Percentiles rank a stretch among this genome's conserved stretches.
Evolutionary conservation across 73 alveolate species (phyloP).

Genomic region (Paramecium caudatum): DNA sequence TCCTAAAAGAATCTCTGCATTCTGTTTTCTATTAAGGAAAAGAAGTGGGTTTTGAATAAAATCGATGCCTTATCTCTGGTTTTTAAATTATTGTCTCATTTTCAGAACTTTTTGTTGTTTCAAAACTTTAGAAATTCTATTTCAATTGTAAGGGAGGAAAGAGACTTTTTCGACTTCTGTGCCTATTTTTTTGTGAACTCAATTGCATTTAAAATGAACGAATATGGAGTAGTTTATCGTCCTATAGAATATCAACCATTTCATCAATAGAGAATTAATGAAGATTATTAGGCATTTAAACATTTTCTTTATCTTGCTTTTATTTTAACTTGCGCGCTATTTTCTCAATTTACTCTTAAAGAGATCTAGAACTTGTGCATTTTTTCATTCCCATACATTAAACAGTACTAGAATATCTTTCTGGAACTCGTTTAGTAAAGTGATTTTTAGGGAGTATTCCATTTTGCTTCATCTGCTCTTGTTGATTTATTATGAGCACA

Average conservation of each 20-base stretch:
- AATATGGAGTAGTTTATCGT: neutral
- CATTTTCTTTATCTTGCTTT: slow-evolving; percentile 6
- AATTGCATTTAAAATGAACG: neutral
- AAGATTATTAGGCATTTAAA: neutral
- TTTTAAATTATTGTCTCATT: neutral
- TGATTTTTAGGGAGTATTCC: slow-evolving; percentile 18
- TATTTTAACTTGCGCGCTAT: neutral
- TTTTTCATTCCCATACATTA: neutral
- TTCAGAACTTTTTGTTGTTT: slow-evolving; percentile 30
- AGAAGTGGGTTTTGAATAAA: neutral
- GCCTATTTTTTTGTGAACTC: neutral
- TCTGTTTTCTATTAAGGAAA: neutral
- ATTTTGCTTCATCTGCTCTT: slow-evolving; percentile 5
- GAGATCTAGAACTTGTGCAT: slow-evolving; percentile 36
- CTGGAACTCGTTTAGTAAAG: neutral
- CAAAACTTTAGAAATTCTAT: slow-evolving; percentile 31
- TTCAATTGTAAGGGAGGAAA: slow-evolving; percentile 1
- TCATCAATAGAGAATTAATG: slow-evolving; percentile 9
- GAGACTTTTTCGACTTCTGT: neutral
- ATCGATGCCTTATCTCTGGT: neutral
- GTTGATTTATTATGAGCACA: neutral
- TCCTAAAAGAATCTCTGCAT: neutral
- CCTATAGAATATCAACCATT: slow-evolving; percentile 18
- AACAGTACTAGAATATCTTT: slow-evolving; percentile 21
- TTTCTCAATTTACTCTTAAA: slow-evolving; percentile 23